A percentile compares a stretch with the other conserved stretches of the same genome.
Evolutionary conservation across 2,329 filamentous ascomycete genomes (phyloP).

Genomic region (Aspergillus uvarum): DNA sequence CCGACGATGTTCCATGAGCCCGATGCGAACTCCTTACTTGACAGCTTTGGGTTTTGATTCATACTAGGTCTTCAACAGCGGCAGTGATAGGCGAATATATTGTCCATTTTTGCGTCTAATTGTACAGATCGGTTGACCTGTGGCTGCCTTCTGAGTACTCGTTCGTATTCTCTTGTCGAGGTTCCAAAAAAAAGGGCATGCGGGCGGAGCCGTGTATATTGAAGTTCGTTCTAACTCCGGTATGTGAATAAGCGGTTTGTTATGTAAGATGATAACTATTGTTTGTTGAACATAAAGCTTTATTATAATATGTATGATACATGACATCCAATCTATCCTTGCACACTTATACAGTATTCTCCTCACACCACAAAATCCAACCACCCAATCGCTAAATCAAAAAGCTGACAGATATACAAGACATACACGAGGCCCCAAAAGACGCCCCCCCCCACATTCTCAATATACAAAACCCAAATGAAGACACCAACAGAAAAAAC

Average conservation of each 20-base stretch:
- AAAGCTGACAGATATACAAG: neutral
- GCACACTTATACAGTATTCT: neutral
- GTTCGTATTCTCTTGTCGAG: neutral
- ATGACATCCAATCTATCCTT: neutral
- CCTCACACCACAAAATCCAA: neutral
- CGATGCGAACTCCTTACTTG: slow-evolving; percentile 81
- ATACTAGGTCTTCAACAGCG: neutral
- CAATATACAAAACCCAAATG: neutral
- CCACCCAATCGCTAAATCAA: neutral
- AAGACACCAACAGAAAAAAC: neutral
- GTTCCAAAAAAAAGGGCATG: neutral
- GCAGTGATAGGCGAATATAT: neutral
- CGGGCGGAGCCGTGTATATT: neutral
- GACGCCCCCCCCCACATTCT: no score
- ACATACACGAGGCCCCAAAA: neutral
- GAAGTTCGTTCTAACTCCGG: slow-evolving; percentile 8
- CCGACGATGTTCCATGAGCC: slow-evolving; percentile 87
- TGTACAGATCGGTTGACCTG: neutral
- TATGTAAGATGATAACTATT: neutral
- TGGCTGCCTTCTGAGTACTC: neutral
- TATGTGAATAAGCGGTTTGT: neutral
- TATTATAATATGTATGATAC: neutral
- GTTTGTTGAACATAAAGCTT: neutral
- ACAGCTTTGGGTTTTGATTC: slow-evolving; percentile 82
- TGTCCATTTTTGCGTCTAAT: no score